Base-by-base conservation (phyloP, 2,329 filamentous ascomycete genomes). In the Aspergillus sclerotialis region DNA sequence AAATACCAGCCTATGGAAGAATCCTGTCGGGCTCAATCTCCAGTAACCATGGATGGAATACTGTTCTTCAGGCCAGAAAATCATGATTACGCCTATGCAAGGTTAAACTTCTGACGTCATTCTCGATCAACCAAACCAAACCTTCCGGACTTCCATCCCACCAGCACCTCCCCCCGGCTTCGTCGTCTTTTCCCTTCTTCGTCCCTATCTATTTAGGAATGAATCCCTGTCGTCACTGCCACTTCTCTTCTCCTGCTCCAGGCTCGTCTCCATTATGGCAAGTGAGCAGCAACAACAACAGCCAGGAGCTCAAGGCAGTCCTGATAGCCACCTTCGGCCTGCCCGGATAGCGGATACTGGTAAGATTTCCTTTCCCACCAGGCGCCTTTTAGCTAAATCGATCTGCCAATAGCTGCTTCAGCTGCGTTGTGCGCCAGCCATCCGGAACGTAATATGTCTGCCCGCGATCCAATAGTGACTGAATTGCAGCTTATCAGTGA, bases 341-440 rank as follows among this genome's bases (percentile, higher is more conserved):
- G 37, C 48, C 34, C 49, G 54, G 38, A 30, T 58, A 43, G 49
- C 56, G 25, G 56, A 58, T 42, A 55, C 60, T 45, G 57, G 56
- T 60, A 40, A 53, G 52, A 34, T 13, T 29, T 33, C 45, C 44
- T 40, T 30, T 38, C 39, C 11, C 23, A 21, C 32, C 30, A n/a
- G n/a, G n/a, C n/a, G n/a, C 9, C 14, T 23, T 38, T 6, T 21
- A 12, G n/a, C 12, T 21, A 32, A 23, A 23, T 13, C 21, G 27
- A 23, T 23, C 19, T 6, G 6, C 19, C 35, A 38, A 39, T 38
- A 68, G 78, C 78, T 44, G 77, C 77, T n/a, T 72, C 69, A 8
- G 75, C 78, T 39, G 78, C 78, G 5, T 59, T 81, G 10, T 75
- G 75, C 52, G 72, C 66, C 31, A 73, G 69, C 10, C 64, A 68